Base-by-base conservation (phyloP, 1,284 basidiomycete genomes). In the Marasmius oreades region DNA sequence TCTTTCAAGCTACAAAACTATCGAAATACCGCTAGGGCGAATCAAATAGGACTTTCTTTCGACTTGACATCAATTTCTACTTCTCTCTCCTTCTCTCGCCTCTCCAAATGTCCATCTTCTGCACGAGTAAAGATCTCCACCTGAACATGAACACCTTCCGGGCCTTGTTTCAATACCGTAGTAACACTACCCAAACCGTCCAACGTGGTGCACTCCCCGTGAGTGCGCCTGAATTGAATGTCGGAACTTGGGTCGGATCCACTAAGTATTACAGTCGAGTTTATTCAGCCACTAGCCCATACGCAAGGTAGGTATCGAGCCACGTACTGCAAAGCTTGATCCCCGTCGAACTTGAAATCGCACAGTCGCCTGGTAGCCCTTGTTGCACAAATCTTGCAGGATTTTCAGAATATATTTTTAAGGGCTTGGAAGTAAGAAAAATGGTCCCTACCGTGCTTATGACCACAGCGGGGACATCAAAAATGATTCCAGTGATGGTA, bases 381-480 rank as follows among this genome's bases (percentile, higher is more conserved):
- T 34, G 37, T 61, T 11, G 58, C 55, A 22, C 54, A 61, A 28
- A 58, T 58, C 57, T 58, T 5, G 28, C 5, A 39, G 10, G 12
- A 18, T 31, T 31, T 31, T 16, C 14, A 33, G 31, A 8, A 7
- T 45, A 33, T 20, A 7, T 16, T 33, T 28, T 16, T 22, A 26
- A 33, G 33, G 57, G n/a, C 55, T 45, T 34, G 53, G 18, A 7
- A 33, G 24, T 18, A 44, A 62, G 10, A 31, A 31, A 31, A 4
- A 31, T 5, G 28, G 59, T n/a, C n/a, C 71, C 28, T 59, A 75
- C 73, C 1, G 81, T 82, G 16, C 70, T 72, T n/a, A 63, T 60
- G 51, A 74, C 70, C 42, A 70, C 70, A 8, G 72, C 70, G 33
- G 70, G 72, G 28, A 73, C 64, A 46, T 74, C 72, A 60, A 71